Percentiles rank a stretch among this genome's conserved stretches.
Conservation (phyloP, 305 asterid species). For the Caryopteris hybrid region DNA sequence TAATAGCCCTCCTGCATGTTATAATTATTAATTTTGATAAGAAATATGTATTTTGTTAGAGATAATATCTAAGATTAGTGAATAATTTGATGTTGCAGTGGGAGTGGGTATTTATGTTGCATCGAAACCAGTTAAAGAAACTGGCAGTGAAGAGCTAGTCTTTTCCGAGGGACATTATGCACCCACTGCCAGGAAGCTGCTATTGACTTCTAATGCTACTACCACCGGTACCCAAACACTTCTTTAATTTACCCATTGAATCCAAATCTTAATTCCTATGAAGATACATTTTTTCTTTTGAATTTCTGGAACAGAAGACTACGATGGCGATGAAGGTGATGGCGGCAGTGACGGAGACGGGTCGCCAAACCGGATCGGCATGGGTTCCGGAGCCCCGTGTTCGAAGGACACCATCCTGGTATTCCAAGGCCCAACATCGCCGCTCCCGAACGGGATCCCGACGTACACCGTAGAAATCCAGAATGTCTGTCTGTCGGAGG, state of each 20-base stretch:
- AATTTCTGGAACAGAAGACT: background rate
- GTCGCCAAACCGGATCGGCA: conserved; percentile 32
- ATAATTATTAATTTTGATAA: no score
- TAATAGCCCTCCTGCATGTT: no score
- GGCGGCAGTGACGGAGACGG: conserved; percentile 15
- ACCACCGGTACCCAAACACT: background rate
- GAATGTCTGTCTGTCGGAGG: conserved; percentile 37
- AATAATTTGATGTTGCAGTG: conserved; percentile 14
- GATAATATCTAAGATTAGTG: background rate
- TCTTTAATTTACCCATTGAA: no score
- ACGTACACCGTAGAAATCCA: conserved; percentile 46
- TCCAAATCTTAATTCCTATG: no score
- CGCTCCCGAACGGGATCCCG: conserved; percentile 64
- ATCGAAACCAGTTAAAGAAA: conserved; percentile 33
- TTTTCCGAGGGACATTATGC: conserved; percentile 27
- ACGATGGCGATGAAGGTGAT: background rate
- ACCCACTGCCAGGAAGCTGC: conserved; percentile 28
- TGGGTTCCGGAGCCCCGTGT: conserved; percentile 11
- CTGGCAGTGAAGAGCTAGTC: conserved; percentile 19
- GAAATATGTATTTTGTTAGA: no score
- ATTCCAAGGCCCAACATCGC: conserved; percentile 37
- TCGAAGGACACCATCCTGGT: conserved; percentile 38
- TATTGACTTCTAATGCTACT: conserved; percentile 8
- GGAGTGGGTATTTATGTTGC: conserved; percentile 34
- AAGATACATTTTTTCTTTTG: no score